Evolutionary conservation across 805 yeast genomes (phyloP).

Genomic region (Saccharomyces jurei): DNA sequence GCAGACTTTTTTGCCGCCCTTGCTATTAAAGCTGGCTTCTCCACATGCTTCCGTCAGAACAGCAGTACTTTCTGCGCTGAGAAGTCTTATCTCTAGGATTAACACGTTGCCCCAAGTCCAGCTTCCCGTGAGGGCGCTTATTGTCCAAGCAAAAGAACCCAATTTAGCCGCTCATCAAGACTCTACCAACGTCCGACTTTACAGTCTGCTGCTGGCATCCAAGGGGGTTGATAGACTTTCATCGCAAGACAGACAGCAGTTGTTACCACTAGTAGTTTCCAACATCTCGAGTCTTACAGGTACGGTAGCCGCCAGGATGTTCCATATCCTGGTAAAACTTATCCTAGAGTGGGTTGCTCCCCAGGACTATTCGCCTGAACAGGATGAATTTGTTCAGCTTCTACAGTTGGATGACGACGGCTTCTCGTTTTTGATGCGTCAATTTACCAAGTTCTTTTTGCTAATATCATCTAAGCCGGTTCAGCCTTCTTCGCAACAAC

Average conservation of each 20-base stretch:
- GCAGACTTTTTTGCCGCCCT: constrained; percentile 61
- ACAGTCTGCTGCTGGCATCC: constrained; percentile 57
- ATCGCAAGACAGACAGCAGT: constrained; percentile 24
- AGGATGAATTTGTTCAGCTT: constrained; percentile 28
- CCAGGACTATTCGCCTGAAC: constrained; percentile 38
- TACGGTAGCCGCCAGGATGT: constrained; percentile 47
- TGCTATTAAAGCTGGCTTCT: constrained; percentile 71
- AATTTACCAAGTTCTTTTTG: constrained; percentile 50
- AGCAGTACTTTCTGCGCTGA: constrained; percentile 58
- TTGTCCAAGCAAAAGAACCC: constrained; percentile 57
- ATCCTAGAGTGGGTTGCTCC: constrained; percentile 44
- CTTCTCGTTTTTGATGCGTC: constrained; percentile 37
- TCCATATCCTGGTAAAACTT: constrained; percentile 51
- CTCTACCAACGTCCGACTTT: constrained; percentile 46
- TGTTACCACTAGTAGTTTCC: constrained; percentile 42
- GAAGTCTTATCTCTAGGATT: constrained; percentile 60
- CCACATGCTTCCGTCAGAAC: constrained; percentile 56
- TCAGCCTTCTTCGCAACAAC: constrained; percentile 31
- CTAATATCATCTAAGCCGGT: constrained; percentile 40
- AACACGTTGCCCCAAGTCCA: constrained; percentile 45
- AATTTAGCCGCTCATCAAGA: constrained; percentile 37
- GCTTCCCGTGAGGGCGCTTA: constrained; percentile 55
- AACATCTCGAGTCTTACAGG: constrained; percentile 37
- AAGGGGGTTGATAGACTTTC: constrained; percentile 55
- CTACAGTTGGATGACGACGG: constrained; percentile 37